phyloP scores from a whole-genome alignment of 441 rosid genomes.

The Erodium moschatum region DNA sequence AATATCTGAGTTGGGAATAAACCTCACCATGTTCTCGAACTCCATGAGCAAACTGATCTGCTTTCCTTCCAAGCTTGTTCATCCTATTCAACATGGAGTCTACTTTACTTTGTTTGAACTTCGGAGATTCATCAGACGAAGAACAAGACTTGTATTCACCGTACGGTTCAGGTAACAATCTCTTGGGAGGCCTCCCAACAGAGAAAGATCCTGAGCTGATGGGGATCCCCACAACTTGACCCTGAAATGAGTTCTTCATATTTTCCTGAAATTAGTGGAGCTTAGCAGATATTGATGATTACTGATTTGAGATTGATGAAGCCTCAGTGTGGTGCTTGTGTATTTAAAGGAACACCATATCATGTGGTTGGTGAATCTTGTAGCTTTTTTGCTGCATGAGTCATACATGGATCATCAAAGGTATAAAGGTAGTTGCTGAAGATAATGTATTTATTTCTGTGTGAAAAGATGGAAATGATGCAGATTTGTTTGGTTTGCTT shows the following conservation, averaged over 20 bases:
- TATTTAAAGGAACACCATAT: neutral
- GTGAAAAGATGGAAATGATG: neutral
- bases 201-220: constrained; percentile 17
- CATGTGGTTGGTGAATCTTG: neutral
- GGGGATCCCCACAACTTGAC: constrained; percentile 30
- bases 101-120: constrained; percentile 23
- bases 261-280: neutral
- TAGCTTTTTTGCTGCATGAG: neutral
- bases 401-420: neutral
- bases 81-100: constrained; percentile 32
- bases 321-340: neutral
- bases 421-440: neutral
- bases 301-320: too few species aligned
- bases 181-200: constrained; percentile 20
- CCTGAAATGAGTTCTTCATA: constrained; percentile 27
- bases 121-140: constrained; percentile 29
- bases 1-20: constrained; percentile 4
- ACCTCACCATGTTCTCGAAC: constrained; percentile 40
- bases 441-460: neutral
- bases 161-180: constrained; percentile 18
- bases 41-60: constrained; percentile 40
- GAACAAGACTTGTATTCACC: neutral
- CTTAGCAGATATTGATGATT: too few species aligned
- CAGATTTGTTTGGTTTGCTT: neutral
- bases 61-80: constrained; percentile 42